Base-by-base conservation (phyloP, 768 basidiomycete species). In the Auriculariales sp. region DNA sequence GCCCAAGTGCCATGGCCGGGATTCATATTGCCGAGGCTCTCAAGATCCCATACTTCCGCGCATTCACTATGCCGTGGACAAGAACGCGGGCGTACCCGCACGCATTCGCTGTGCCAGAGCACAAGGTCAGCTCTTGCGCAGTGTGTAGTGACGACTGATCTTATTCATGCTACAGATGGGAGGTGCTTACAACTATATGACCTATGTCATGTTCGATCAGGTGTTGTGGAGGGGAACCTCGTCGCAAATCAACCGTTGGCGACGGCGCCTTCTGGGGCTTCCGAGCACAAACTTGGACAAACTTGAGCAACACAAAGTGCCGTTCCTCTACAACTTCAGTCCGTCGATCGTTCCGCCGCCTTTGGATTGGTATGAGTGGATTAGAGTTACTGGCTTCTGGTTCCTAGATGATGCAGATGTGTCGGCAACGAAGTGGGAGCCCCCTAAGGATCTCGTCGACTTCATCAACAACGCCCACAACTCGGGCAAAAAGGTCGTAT, bases 111-210 rank as follows among this genome's bases (percentile, higher is more conserved):
- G 95, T 97, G 3, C 95, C 95, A 3, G 95, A 98, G 48, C 81
- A 78, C 58, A 97, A 95, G 83, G 90, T 95, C 82, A 95, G 94
- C n/a, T n/a, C n/a, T n/a, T n/a, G n/a, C n/a, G n/a, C n/a, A n/a
- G n/a, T n/a, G n/a, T n/a, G n/a, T n/a, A n/a, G n/a, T n/a, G n/a
- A n/a, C n/a, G n/a, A n/a, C n/a, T n/a, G n/a, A n/a, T n/a, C n/a
- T n/a, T n/a, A n/a, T n/a, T n/a, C n/a, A n/a, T n/a, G n/a, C n/a
- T n/a, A n/a, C n/a, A n/a, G n/a, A n/a, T n/a, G n/a, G n/a, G n/a
- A n/a, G n/a, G 39, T 10, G 22, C 39, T 44, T 19, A 22, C 6
- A 24, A 19, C 32, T 47, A 47, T 49, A 28, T 48, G 84, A 83
- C 91, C 3, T 94, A 92, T 62, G 90, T 93, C 47, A 83, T 97